Evolutionary conservation across 495 filamentous ascomycete genomes (phyloP), one percentile per base, ranked within the genome.

Genomic region (Aspergillus campestris): DNA sequence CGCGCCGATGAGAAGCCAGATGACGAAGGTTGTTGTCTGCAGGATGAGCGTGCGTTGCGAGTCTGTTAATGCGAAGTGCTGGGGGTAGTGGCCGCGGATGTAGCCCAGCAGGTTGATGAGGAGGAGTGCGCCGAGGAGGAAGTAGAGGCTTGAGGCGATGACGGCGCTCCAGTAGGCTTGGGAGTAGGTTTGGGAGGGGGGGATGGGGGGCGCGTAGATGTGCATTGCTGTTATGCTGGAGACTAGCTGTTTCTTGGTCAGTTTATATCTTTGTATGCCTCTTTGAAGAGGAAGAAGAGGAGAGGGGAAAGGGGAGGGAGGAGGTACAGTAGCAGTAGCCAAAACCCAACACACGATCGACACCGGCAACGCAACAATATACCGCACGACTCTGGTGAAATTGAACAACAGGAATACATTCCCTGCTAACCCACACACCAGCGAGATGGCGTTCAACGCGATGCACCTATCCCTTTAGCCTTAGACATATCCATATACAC

Each of bases 61-160:
- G 47, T 87, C 82, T 10, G 83, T 83, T 10, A 90, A 67, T 8
- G 77, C 68, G 52, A 89, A 89, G 54, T 83, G 78, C 50, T 86
- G 81, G 1, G 83, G 82, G 55, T 90, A 90, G 49, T 86, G 82
- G 1, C 85, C 86, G 1, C 84, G 63, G 48, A 86, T 79, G 53
- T 86, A 88, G 4, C 86, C 86, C 15, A 86, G 59, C 79, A 90
- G 86, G 51, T 90, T 90, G 47, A 87, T 59, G 73, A 85, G 81
- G 3, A 90, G 57, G 6, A 84, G 67, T 52, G 76, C 60, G 24
- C 74, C 76, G 34, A 82, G 76, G 8, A 84, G 49, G 9, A 84
- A 65, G 53, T 89, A 89, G 7, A 87, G 66, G 7, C 64, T 55
- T 0, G 83, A 76, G 3, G 86, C 83, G 31, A 87, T 78, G 13